Percentiles rank a stretch among this genome's conserved stretches.
phyloP scores from a whole-genome alignment of 257 asterid species.

The Paraleonurus japonicus region DNA sequence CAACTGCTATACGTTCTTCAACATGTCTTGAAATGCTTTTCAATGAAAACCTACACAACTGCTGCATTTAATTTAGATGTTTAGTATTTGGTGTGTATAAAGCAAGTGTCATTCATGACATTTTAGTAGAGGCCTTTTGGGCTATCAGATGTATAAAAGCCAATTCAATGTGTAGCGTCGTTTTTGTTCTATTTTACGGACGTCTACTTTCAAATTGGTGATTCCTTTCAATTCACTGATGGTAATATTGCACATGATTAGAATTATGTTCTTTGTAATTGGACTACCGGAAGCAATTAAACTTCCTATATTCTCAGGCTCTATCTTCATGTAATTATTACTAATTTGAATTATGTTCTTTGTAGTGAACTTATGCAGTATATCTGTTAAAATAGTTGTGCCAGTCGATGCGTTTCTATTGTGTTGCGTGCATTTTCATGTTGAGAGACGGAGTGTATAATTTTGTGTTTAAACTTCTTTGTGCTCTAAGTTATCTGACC shows the following conservation, averaged over 20 bases:
- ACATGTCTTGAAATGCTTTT: neutral
- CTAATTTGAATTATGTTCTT: neutral
- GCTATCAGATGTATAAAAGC: neutral
- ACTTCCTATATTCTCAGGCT: neutral
- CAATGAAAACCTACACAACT: neutral
- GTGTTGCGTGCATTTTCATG: constrained; percentile 1
- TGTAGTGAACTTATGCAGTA: neutral
- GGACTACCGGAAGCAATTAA: neutral
- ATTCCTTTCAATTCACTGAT: neutral
- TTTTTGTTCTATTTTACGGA: no score
- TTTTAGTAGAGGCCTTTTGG: neutral
- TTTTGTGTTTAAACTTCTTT: neutral
- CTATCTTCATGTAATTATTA: no score
- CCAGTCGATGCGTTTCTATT: neutral
- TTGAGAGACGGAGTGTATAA: neutral
- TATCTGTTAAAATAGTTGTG: neutral
- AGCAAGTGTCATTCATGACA: neutral
- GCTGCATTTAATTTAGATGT: neutral
- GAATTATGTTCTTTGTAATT: no score
- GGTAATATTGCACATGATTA: neutral
- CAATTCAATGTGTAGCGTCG: neutral
- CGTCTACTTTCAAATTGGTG: neutral
- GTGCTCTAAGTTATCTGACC: neutral
- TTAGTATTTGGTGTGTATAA: neutral
- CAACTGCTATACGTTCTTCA: no score